Evolutionary conservation across 2,329 filamentous ascomycete species (phyloP).

Genomic region (Fusarium dimerum): DNA sequence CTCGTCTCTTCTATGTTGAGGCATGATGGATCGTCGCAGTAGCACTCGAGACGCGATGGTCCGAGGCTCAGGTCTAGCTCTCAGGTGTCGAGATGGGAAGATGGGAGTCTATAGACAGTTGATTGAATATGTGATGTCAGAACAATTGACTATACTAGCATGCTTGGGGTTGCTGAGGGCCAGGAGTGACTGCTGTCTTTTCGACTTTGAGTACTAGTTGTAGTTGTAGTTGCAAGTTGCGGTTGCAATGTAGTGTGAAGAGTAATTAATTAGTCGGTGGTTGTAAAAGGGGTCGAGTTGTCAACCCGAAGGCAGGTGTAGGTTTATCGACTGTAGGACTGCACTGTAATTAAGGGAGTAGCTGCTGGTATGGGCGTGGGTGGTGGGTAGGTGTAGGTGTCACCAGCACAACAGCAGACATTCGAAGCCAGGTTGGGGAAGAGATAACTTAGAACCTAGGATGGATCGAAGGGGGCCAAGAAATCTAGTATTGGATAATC

Average conservation of each 20-base stretch:
- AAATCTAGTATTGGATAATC: too few relatives aligned
- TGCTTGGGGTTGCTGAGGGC: slow-evolving; percentile 5
- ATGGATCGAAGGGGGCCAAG: too few relatives aligned
- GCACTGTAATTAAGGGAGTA: background rate
- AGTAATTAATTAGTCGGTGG: too few relatives aligned
- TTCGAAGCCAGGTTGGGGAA: background rate
- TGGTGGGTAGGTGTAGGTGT: background rate
- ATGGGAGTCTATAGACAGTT: slow-evolving; percentile 2
- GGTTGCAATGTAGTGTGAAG: too few relatives aligned
- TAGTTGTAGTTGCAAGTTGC: too few relatives aligned
- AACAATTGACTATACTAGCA: slow-evolving; percentile 10
- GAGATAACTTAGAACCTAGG: too few relatives aligned
- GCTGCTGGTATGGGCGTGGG: background rate
- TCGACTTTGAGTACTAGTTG: too few relatives aligned
- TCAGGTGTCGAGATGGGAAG: slow-evolving; percentile 11
- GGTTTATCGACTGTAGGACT: too few relatives aligned
- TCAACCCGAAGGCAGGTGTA: too few relatives aligned
- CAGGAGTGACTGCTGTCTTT: too few relatives aligned
- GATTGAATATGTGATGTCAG: background rate
- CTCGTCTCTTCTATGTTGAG: slow-evolving; percentile 22
- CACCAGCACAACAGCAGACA: background rate
- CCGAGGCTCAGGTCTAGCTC: background rate
- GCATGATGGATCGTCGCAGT: slow-evolving; percentile 21
- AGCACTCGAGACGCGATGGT: slow-evolving; percentile 8
- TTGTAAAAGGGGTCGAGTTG: too few relatives aligned